phyloP scores from a whole-genome alignment of 208 protist genomes.

The Crithidia sp. region DNA sequence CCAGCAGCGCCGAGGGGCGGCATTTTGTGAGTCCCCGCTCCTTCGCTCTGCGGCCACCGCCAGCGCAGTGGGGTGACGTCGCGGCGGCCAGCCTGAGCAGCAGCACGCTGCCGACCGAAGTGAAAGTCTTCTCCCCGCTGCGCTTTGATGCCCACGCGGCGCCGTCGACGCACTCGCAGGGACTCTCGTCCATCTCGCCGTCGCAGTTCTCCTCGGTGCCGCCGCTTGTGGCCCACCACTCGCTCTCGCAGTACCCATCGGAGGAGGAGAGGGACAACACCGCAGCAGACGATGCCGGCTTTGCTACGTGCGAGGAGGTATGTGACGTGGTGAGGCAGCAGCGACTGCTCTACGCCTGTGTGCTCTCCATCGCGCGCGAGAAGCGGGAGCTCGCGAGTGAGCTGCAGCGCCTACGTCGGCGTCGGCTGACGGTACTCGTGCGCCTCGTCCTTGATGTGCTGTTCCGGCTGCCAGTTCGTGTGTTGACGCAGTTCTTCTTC shows the following conservation, averaged over 20 bases:
- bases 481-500: background rate
- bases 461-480: conserved; percentile 7
- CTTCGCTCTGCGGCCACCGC: background rate
- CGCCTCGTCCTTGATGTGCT: conserved; percentile 6
- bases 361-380: conserved; percentile 16
- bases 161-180: conserved; percentile 5
- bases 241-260: background rate
- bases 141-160: conserved; percentile 7
- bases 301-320: background rate
- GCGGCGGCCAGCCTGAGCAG: conserved; percentile 3
- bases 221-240: background rate
- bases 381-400: background rate
- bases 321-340: conserved; percentile 12
- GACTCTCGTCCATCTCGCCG: background rate
- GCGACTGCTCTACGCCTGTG: conserved; percentile 24
- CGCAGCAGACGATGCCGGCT: background rate
- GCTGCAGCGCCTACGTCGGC: background rate
- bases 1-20: background rate
- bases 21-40: conserved; percentile 11
- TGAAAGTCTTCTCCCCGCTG: conserved; percentile 26
- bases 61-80: background rate
- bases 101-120: conserved; percentile 4
- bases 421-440: background rate
- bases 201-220: conserved; percentile 11
- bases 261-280: background rate